These are phyloP conservation scores for Aspergillus pseudonomiae DNA, from an alignment of 2,329 filamentous ascomycete genomes.

Conservation along the genomic window DNA sequence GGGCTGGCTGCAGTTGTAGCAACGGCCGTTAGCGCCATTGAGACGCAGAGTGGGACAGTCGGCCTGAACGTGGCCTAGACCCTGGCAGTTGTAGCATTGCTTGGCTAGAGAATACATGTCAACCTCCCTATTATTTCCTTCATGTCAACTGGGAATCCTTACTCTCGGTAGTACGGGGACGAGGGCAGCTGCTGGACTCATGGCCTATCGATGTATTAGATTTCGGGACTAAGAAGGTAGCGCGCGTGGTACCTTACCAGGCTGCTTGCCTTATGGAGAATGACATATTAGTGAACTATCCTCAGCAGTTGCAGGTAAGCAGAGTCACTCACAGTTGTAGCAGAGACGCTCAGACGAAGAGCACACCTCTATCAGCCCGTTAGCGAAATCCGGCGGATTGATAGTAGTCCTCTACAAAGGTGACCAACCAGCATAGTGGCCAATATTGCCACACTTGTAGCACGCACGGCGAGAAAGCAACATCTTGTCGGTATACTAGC, in stretches of 20 bases:
- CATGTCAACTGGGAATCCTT: constrained; percentile 39
- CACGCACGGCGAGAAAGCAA: constrained; percentile 82
- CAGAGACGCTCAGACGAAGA: constrained; percentile 96
- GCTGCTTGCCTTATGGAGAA: constrained; percentile 46
- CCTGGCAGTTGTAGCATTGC: constrained; percentile 99
- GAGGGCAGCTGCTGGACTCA: constrained; percentile 96
- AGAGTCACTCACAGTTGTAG: constrained; percentile 83
- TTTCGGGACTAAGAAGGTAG: constrained; percentile 18
- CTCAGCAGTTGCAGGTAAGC: constrained; percentile 12
- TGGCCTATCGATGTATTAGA: constrained; percentile 62
- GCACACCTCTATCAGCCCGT: constrained; percentile 74
- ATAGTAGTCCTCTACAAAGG: constrained; percentile 33
- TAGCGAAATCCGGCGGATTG: constrained; percentile 53
- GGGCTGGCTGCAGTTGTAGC: constrained; percentile 93
- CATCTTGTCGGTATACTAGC: constrained; percentile 55
- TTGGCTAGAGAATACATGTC: constrained; percentile 63
- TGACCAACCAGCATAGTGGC: constrained; percentile 61
- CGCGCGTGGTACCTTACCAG: constrained; percentile 40
- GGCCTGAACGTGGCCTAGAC: constrained; percentile 95
- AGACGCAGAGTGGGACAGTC: constrained; percentile 96
- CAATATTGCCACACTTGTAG: constrained; percentile 78
- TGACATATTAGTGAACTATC: constrained; percentile 22
- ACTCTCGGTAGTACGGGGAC: constrained; percentile 93
- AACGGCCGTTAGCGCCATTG: constrained; percentile 81
- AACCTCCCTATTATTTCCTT: constrained; percentile 15